These are phyloP conservation scores for Backusella tuberculispora DNA, from an alignment of 192 early-diverging fungal species.

Conservation along the genomic window DNA sequence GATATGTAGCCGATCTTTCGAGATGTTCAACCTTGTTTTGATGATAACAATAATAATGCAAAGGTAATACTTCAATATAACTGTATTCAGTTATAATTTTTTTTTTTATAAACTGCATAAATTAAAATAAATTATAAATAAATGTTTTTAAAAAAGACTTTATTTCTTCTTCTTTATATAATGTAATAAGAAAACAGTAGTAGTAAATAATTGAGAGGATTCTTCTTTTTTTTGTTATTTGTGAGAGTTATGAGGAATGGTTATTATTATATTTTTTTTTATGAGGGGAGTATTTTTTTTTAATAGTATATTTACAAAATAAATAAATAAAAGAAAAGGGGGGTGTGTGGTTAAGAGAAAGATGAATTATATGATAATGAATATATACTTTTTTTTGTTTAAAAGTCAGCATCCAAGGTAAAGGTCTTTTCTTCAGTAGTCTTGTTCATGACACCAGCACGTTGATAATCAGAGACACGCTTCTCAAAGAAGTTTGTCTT, in stretches of 20 bases:
- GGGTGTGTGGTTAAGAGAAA: neutral
- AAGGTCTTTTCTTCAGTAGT: conserved; percentile 68
- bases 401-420: conserved; percentile 84
- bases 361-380: neutral
- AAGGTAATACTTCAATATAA: neutral
- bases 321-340: neutral
- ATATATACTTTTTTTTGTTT: conserved; percentile 23
- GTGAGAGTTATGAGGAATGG: neutral
- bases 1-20: too few species aligned
- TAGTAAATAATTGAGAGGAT: conserved; percentile 3
- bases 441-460: conserved; percentile 84
- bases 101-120: neutral
- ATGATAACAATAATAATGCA: too few species aligned
- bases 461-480: conserved; percentile 95
- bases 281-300: too few species aligned
- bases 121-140: conserved; percentile 13
- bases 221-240: neutral
- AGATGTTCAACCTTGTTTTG: too few species aligned
- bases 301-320: conserved; percentile 4
- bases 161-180: conserved; percentile 6
- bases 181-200: neutral
- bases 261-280: too few species aligned
- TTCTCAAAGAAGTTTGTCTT: conserved; percentile 99
- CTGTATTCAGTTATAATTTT: neutral
- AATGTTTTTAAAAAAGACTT: too few species aligned